Conservation (phyloP, 2,329 filamentous ascomycete genomes). For the Botryosphaeria dothidea region DNA sequence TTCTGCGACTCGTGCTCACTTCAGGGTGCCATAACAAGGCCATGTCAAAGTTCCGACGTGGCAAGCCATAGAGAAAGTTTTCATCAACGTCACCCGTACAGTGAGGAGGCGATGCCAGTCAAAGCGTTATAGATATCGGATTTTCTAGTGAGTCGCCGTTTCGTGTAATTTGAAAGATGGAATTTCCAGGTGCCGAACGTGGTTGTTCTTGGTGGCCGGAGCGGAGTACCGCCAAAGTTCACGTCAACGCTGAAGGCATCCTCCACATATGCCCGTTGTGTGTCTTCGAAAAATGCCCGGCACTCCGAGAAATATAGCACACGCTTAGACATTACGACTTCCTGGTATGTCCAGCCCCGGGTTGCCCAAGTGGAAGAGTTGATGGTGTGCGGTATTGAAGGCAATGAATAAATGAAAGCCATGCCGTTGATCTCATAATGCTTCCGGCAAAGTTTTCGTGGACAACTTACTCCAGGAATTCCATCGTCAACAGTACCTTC, state of each 20-base stretch:
- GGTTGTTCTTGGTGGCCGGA: too few species aligned
- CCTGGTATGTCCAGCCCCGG: background rate
- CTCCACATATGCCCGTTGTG: too few species aligned
- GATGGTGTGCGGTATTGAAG: background rate
- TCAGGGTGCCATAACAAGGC: background rate
- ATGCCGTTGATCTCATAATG: background rate
- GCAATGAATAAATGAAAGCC: background rate
- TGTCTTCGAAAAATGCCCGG: too few species aligned
- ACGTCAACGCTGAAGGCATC: too few species aligned
- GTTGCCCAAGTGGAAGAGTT: background rate
- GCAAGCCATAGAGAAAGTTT: background rate
- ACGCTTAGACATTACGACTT: background rate
- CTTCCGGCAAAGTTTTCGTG: too few species aligned
- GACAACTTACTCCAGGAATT: background rate
- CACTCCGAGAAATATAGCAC: background rate
- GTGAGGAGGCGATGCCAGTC: background rate
- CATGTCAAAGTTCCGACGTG: background rate
- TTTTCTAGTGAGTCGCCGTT: background rate
- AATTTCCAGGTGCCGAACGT: background rate
- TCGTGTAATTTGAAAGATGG: background rate
- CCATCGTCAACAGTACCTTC: too few species aligned
- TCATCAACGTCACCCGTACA: background rate
- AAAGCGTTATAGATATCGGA: conserved; percentile 10
- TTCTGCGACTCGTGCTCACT: background rate
- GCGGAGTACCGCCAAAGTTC: too few species aligned